A percentile compares a stretch with the other conserved stretches of the same genome.
phyloP scores from a whole-genome alignment of 306 rosid genomes.

The Rubus parviflorus region DNA sequence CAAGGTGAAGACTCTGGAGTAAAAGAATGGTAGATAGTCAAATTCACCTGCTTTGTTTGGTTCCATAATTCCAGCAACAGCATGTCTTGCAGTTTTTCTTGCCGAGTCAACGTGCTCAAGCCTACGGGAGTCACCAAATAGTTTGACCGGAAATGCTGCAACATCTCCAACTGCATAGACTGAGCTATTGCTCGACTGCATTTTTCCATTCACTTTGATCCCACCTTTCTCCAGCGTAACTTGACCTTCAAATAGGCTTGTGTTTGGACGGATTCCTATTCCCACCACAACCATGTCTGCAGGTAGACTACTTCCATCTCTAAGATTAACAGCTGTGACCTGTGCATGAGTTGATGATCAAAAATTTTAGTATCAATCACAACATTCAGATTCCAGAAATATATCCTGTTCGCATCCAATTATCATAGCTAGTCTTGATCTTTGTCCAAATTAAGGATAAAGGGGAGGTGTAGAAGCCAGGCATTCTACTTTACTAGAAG shows the following conservation, averaged over 20 bases:
- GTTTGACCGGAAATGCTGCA: constrained; percentile 93
- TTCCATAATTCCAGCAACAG: constrained; percentile 77
- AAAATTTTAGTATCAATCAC: not conserved
- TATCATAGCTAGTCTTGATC: not conserved
- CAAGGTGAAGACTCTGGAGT: constrained; percentile 86
- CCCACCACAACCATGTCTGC: constrained; percentile 95
- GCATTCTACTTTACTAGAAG: not conserved
- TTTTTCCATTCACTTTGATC: constrained; percentile 86
- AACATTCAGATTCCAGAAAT: not conserved
- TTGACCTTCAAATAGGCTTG: constrained; percentile 94
- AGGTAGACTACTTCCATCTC: constrained; percentile 68
- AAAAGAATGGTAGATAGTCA: constrained; percentile 90
- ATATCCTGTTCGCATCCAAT: not conserved
- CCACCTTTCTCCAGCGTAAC: constrained; percentile 97
- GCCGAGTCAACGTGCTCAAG: constrained; percentile 97
- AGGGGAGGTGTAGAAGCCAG: not conserved
- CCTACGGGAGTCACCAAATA: constrained; percentile 80
- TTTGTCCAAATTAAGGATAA: not conserved
- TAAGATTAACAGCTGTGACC: constrained; percentile 86
- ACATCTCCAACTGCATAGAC: constrained; percentile 96
- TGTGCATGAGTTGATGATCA: constrained; percentile 30
- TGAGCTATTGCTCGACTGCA: constrained; percentile 85
- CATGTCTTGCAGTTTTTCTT: constrained; percentile 80
- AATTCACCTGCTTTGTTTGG: constrained; percentile 59
- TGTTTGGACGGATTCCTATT: constrained; percentile 97